A percentile compares a stretch with the other conserved stretches of the same genome.
Evolutionary conservation across 2,329 filamentous ascomycete species (phyloP).

Genomic region (Fusarium domesticum): DNA sequence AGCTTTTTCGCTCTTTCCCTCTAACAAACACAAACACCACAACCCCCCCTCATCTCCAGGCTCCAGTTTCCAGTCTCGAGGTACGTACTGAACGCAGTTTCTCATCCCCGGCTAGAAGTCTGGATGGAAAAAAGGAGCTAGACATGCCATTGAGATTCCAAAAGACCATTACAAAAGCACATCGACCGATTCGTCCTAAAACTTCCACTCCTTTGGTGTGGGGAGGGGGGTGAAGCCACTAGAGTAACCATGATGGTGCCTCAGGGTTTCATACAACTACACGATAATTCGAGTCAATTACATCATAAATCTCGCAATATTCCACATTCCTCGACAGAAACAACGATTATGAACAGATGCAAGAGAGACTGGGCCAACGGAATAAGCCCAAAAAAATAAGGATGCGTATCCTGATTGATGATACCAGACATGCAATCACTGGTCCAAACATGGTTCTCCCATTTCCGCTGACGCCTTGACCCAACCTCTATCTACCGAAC

Average conservation of each 20-base stretch:
- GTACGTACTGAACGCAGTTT: too few species aligned
- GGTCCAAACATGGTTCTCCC: not conserved
- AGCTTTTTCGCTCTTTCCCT: too few species aligned
- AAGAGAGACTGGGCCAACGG: not conserved
- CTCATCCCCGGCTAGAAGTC: too few species aligned
- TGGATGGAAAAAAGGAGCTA: not conserved
- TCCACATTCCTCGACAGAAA: not conserved
- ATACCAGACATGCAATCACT: not conserved
- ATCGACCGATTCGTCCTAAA: slow-evolving; percentile 1
- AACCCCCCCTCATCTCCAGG: too few species aligned
- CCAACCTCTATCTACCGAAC: not conserved
- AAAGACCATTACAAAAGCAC: slow-evolving; percentile 2
- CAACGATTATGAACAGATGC: not conserved
- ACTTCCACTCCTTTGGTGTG: too few species aligned
- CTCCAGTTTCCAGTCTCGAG: too few species aligned
- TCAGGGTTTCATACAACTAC: not conserved
- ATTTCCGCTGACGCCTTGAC: not conserved
- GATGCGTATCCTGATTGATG: not conserved
- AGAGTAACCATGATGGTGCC: not conserved
- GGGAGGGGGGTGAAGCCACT: too few species aligned
- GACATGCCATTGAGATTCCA: slow-evolving; percentile 3
- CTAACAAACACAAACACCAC: too few species aligned
- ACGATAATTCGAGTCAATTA: not conserved
- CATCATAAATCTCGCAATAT: not conserved
- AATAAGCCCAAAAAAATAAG: not conserved